Evolutionary conservation across 495 filamentous ascomycete species (phyloP).

Genomic region (Choiromyces venosus): DNA sequence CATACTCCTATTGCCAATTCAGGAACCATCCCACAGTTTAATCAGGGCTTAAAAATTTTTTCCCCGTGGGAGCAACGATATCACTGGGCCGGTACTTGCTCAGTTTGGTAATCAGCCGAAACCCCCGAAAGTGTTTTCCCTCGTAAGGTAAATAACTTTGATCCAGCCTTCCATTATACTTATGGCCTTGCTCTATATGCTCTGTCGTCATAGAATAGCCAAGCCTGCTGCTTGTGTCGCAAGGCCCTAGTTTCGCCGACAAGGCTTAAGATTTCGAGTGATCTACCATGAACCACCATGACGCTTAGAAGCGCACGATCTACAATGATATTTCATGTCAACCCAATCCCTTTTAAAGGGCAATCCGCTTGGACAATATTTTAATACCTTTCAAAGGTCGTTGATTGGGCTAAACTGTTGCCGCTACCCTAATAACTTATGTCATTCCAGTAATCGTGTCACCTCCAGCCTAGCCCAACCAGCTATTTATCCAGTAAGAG

Average conservation of each 20-base stretch:
- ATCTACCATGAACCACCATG: too few relatives aligned
- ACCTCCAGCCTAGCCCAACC: too few relatives aligned
- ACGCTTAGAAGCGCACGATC: too few relatives aligned
- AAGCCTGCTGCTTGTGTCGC: neutral
- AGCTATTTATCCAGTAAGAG: neutral
- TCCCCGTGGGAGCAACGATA: too few relatives aligned
- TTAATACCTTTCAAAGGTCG: neutral
- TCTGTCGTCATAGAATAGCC: neutral
- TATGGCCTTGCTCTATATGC: neutral
- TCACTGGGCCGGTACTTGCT: too few relatives aligned
- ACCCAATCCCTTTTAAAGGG: neutral
- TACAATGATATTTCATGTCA: too few relatives aligned
- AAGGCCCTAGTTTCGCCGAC: neutral
- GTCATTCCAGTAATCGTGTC: too few relatives aligned
- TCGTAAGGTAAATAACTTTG: neutral
- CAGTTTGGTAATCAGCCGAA: too few relatives aligned
- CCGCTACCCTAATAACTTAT: too few relatives aligned
- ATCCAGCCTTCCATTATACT: neutral
- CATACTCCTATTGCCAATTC: neutral
- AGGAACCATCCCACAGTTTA: neutral
- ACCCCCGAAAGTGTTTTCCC: too few relatives aligned
- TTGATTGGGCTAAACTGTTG: neutral
- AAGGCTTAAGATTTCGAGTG: neutral
- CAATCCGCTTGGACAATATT: neutral
- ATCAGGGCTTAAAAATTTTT: neutral